These are phyloP conservation scores for Grosmannia huntii DNA, from an alignment of 2,329 filamentous ascomycete genomes.

Conservation along the genomic window DNA sequence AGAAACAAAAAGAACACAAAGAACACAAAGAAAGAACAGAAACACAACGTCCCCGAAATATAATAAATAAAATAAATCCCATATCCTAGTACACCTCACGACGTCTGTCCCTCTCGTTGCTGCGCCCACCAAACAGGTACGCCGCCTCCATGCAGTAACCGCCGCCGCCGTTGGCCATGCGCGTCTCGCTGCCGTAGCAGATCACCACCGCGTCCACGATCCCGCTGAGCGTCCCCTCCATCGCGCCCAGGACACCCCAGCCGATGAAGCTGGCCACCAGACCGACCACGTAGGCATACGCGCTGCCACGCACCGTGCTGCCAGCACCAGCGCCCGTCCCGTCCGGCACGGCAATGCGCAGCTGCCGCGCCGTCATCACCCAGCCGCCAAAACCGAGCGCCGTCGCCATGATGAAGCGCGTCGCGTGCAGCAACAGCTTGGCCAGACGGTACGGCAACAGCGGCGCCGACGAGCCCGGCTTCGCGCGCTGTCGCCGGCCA, in stretches of 20 bases:
- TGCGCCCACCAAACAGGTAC: conserved; percentile 63
- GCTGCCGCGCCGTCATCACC: conserved; percentile 78
- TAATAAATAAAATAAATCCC: background rate
- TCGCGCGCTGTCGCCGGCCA: conserved; percentile 1
- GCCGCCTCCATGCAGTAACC: conserved; percentile 89
- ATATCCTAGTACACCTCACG: conserved; percentile 7
- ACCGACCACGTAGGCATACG: conserved; percentile 91
- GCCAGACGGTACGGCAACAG: conserved; percentile 83
- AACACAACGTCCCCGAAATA: background rate
- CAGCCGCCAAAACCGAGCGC: conserved; percentile 90
- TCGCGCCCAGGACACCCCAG: conserved; percentile 81
- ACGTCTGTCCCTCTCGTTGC: conserved; percentile 12
- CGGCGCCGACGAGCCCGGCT: conserved; percentile 25
- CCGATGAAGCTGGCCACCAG: conserved; percentile 88
- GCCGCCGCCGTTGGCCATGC: conserved; percentile 51
- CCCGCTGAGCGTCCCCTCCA: conserved; percentile 77
- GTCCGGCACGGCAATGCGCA: conserved; percentile 47
- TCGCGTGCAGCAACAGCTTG: conserved; percentile 83
- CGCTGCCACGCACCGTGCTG: conserved; percentile 55
- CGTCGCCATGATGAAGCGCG: conserved; percentile 80
- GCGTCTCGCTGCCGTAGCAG: conserved; percentile 85
- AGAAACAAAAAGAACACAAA: background rate
- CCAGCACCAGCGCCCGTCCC: no score
- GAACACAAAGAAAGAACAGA: background rate
- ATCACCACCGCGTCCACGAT: conserved; percentile 82